phyloP scores from a whole-genome alignment of 768 basidiomycete genomes.

The Melanogaster broomeanus region DNA sequence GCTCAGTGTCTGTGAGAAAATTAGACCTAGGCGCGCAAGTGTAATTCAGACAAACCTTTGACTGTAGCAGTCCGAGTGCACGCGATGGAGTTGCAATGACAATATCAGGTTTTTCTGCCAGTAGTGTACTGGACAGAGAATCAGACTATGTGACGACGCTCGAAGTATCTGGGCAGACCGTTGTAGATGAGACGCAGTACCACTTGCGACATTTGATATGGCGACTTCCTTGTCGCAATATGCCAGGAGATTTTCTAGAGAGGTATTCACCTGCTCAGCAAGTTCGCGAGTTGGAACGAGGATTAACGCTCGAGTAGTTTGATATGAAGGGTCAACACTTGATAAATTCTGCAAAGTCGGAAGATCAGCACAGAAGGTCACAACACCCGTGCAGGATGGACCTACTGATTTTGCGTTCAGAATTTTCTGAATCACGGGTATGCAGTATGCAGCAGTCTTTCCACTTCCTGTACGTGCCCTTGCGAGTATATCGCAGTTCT shows the following conservation, averaged over 20 bases:
- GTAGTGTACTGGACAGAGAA: slow-evolving; percentile 40
- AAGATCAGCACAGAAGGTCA: neutral
- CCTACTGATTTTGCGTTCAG: slow-evolving; percentile 77
- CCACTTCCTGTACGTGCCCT: slow-evolving; percentile 95
- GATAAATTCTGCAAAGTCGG: slow-evolving; percentile 32
- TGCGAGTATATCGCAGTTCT: slow-evolving; percentile 88
- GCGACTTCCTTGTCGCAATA: slow-evolving; percentile 82
- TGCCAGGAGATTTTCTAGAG: slow-evolving; percentile 60
- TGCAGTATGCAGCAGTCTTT: slow-evolving; percentile 95
- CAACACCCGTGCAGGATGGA: slow-evolving; percentile 10
- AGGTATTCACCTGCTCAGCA: slow-evolving; percentile 82
- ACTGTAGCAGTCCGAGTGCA: slow-evolving; percentile 64
- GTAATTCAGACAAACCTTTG: slow-evolving; percentile 50
- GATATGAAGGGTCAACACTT: slow-evolving; percentile 42
- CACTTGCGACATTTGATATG: slow-evolving; percentile 75
- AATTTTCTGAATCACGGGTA: slow-evolving; percentile 90
- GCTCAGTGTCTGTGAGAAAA: slow-evolving; percentile 53
- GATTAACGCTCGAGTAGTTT: slow-evolving; percentile 72
- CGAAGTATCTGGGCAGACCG: slow-evolving; percentile 44
- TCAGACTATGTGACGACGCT: neutral
- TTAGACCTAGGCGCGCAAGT: neutral
- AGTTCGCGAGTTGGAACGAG: slow-evolving; percentile 92
- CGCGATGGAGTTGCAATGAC: slow-evolving; percentile 80
- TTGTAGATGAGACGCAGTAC: slow-evolving; percentile 69
- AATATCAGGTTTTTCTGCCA: slow-evolving; percentile 77